These are phyloP conservation scores for Didymella glomerata DNA, from an alignment of 2,329 filamentous ascomycete genomes.

Conservation along the genomic window DNA sequence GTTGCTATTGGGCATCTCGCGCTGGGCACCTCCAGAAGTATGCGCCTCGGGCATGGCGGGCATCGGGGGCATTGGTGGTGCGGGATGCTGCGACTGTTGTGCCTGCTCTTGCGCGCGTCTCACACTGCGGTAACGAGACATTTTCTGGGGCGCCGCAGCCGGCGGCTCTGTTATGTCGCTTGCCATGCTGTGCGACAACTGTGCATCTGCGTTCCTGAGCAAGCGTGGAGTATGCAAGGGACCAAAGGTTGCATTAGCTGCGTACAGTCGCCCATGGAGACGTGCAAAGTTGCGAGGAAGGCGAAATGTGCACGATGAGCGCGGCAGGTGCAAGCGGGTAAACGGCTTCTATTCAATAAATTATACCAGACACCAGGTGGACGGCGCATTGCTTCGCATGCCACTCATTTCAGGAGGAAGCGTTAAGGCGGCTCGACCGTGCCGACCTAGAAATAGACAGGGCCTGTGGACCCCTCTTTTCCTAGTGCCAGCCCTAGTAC, in stretches of 20 bases:
- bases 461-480: constrained; percentile 18
- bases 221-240: constrained; percentile 21
- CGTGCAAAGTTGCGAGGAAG: background rate
- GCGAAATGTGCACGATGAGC: constrained; percentile 10
- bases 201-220: constrained; percentile 23
- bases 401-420: constrained; percentile 23
- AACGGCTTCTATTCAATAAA: constrained; percentile 29
- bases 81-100: constrained; percentile 24
- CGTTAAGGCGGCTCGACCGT: constrained; percentile 20
- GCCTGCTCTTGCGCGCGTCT: constrained; percentile 54
- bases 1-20: constrained; percentile 19
- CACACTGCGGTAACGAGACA: constrained; percentile 67
- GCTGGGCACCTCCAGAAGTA: constrained; percentile 8
- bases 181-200: constrained; percentile 43
- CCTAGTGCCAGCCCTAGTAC: constrained; percentile 13
- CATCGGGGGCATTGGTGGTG: constrained; percentile 33
- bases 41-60: constrained; percentile 15
- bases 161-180: constrained; percentile 40
- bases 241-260: constrained; percentile 14
- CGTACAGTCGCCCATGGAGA: constrained; percentile 16
- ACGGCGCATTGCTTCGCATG: constrained; percentile 17
- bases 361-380: constrained; percentile 13
- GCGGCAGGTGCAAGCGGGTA: constrained; percentile 35
- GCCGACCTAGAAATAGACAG: constrained; percentile 12
- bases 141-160: constrained; percentile 52